Evolutionary conservation across 2,329 filamentous ascomycete genomes (phyloP).

Genomic region (Blumeria graminis): DNA sequence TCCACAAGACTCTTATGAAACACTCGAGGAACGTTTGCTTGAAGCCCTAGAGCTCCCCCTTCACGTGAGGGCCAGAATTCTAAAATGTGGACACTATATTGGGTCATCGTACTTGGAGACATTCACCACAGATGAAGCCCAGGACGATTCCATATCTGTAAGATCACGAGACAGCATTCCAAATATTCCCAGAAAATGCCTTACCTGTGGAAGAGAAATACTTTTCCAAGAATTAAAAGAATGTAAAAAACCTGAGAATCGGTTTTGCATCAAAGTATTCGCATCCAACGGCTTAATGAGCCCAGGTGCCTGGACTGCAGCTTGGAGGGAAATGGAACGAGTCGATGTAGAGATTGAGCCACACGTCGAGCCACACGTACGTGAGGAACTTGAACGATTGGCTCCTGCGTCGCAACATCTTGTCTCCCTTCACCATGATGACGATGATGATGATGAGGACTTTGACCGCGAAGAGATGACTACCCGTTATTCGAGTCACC

Average conservation of each 20-base stretch:
- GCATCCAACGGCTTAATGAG: slow-evolving; percentile 89
- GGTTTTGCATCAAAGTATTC: slow-evolving; percentile 69
- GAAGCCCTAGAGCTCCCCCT: slow-evolving; percentile 50
- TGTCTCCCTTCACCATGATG: slow-evolving; percentile 1
- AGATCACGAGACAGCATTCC: slow-evolving; percentile 2
- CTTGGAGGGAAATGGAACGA: slow-evolving; percentile 97
- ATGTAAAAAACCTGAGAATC: slow-evolving; percentile 7
- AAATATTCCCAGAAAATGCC: slow-evolving; percentile 12
- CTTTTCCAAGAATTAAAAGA: slow-evolving; percentile 10
- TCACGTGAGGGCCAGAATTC: slow-evolving; percentile 37
- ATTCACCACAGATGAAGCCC: slow-evolving; percentile 13
- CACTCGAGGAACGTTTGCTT: slow-evolving; percentile 53
- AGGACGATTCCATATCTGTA: slow-evolving; percentile 5
- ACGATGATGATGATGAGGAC: slow-evolving; percentile 9
- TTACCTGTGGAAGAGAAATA: slow-evolving; percentile 14
- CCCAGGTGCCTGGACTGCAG: slow-evolving; percentile 73
- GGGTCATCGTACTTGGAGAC: slow-evolving; percentile 19
- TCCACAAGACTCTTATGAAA: slow-evolving; percentile 56
- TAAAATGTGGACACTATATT: slow-evolving; percentile 56
- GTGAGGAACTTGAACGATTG: slow-evolving; percentile 32
- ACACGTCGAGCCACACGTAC: slow-evolving; percentile 33
- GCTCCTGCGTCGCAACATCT: slow-evolving; percentile 2
- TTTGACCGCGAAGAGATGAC: slow-evolving; percentile 5
- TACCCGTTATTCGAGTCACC: background rate
- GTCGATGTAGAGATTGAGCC: slow-evolving; percentile 83